Percentiles rank a stretch among this genome's conserved stretches.
phyloP scores from a whole-genome alignment of 1,139 yeast genomes.

The Candida albicans region DNA sequence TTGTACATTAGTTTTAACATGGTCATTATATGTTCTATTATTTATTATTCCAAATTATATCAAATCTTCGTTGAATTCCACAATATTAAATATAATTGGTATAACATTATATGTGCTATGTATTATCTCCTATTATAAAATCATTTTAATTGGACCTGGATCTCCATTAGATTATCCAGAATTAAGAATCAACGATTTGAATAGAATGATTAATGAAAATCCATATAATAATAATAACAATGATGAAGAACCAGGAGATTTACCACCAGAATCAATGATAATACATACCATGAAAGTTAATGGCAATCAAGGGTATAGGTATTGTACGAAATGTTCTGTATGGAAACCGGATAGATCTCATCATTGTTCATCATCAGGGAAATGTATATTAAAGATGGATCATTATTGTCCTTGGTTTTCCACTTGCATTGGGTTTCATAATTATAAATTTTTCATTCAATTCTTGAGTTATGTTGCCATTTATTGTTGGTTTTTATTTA shows the following conservation, averaged over 20 bases:
- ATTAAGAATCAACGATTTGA: conserved; percentile 5
- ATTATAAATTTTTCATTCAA: conserved; percentile 77
- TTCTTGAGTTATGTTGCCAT: conserved; percentile 59
- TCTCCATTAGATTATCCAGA: conserved; percentile 47
- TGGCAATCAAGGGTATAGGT: conserved; percentile 16
- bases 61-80: conserved; percentile 13
- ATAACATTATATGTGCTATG: conserved; percentile 24
- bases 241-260: conserved; percentile 3
- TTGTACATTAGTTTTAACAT: conserved; percentile 50
- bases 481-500: conserved; percentile 44
- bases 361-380: conserved; percentile 75
- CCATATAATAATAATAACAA: conserved; percentile 7
- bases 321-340: conserved; percentile 64
- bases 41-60: conserved; percentile 21
- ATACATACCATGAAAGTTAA: conserved; percentile 18
- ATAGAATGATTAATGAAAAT: conserved; percentile 7
- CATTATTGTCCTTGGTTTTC: conserved; percentile 99
- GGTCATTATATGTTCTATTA: conserved; percentile 55
- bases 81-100: conserved; percentile 17
- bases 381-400: conserved; percentile 77
- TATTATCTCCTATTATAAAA: conserved; percentile 50
- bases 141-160: conserved; percentile 64
- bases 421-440: conserved; percentile 77
- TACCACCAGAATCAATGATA: conserved; percentile 18
- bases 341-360: conserved; percentile 97